Conservation (phyloP, 768 basidiomycete genomes). For the Termitomyces sp. region DNA sequence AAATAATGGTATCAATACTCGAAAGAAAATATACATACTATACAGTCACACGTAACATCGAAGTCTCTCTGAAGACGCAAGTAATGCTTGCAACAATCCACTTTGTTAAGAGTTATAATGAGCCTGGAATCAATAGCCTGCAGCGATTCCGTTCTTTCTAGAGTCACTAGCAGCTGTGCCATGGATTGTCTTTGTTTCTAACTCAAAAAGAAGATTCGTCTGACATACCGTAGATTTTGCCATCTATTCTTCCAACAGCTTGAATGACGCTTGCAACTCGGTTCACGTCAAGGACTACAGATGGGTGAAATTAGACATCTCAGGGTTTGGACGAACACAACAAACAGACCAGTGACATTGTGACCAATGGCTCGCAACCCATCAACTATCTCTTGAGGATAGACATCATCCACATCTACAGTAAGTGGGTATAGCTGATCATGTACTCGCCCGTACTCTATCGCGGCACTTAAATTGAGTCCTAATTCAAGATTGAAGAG, state of each 20-base stretch:
- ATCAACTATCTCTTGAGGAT: constrained; percentile 50
- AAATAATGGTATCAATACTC: neutral
- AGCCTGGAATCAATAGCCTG: constrained; percentile 57
- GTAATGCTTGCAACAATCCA: neutral
- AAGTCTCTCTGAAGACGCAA: neutral
- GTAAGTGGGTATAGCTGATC: constrained; percentile 73
- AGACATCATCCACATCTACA: constrained; percentile 58
- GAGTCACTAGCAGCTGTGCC: constrained; percentile 79
- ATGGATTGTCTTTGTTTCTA: neutral
- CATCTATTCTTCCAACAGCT: constrained; percentile 48
- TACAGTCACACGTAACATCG: neutral
- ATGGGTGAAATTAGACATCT: neutral
- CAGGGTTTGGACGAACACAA: neutral
- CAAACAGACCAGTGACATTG: constrained; percentile 52
- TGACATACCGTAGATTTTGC: constrained; percentile 57
- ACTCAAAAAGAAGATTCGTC: constrained; percentile 1
- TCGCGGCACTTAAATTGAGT: constrained; percentile 68
- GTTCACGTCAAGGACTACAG: constrained; percentile 56
- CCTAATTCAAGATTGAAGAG: constrained; percentile 80
- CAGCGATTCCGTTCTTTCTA: constrained; percentile 88
- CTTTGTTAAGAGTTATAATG: neutral
- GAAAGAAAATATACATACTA: neutral
- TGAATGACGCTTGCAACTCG: constrained; percentile 77
- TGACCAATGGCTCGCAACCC: constrained; percentile 63
- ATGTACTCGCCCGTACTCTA: constrained; percentile 84